phyloP scores from a whole-genome alignment of 2,329 filamentous ascomycete genomes.

The Aspergillus sp. region DNA sequence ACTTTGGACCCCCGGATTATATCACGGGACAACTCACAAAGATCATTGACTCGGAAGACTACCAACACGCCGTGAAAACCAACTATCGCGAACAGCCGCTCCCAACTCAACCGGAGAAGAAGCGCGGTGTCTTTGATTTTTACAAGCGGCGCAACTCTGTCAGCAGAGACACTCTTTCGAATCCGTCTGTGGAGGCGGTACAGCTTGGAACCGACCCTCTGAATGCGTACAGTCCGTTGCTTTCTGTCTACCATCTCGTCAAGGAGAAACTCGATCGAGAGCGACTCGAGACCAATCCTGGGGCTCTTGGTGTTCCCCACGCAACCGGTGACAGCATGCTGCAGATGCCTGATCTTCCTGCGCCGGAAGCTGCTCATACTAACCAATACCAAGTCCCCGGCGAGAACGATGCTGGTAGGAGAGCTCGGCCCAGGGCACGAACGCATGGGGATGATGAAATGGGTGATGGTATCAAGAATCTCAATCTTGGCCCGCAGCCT shows the following conservation, averaged over 20 bases:
- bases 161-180: slow-evolving; percentile 76
- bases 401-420: slow-evolving; percentile 74
- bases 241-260: slow-evolving; percentile 95
- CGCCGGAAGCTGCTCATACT: slow-evolving; percentile 81
- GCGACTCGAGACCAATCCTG: slow-evolving; percentile 50
- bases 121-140: slow-evolving; percentile 88
- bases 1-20: slow-evolving; percentile 79
- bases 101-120: slow-evolving; percentile 62
- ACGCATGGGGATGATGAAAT: slow-evolving; percentile 94
- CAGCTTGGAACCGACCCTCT: slow-evolving; percentile 76
- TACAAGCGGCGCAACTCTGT: slow-evolving; percentile 90
- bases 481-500: slow-evolving; percentile 47
- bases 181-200: slow-evolving; percentile 77
- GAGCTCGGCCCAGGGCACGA: slow-evolving; percentile 73
- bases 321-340: slow-evolving; percentile 50
- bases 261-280: slow-evolving; percentile 87
- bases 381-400: slow-evolving; percentile 88
- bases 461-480: slow-evolving; percentile 61
- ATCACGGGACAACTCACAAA: slow-evolving; percentile 75
- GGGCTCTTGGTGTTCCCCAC: slow-evolving; percentile 50
- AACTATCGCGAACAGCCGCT: slow-evolving; percentile 59
- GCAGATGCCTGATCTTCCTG: slow-evolving; percentile 63
- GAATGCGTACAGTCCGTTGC: slow-evolving; percentile 84
- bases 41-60: slow-evolving; percentile 88
- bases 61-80: slow-evolving; percentile 71